Conservation (phyloP, 2,329 filamentous ascomycete species). For the Hymenotorrendiella dingleyae region DNA sequence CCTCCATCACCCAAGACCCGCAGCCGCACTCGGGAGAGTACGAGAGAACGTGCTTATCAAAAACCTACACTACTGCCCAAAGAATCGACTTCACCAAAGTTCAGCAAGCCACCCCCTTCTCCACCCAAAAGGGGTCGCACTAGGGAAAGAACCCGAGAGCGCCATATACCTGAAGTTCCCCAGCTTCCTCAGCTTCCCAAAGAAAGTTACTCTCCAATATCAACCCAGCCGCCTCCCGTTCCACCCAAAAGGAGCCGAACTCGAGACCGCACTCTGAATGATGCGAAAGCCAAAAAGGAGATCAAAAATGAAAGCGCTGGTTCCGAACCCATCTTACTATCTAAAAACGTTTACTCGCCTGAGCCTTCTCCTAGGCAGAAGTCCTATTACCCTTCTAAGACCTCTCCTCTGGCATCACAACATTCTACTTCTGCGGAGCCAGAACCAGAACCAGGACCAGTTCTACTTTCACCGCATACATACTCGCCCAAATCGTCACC, state of each 20-base stretch:
- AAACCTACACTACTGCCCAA: background rate
- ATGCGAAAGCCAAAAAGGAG: background rate
- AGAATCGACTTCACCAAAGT: background rate
- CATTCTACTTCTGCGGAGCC: no score
- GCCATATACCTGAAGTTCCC: background rate
- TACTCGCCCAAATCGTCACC: slow-evolving; percentile 2
- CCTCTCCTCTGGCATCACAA: no score
- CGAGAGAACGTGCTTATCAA: background rate
- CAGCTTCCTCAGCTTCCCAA: no score
- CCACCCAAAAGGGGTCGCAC: background rate
- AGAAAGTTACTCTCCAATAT: no score
- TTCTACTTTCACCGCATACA: background rate
- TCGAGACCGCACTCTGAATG: background rate
- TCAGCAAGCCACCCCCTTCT: background rate
- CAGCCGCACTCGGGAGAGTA: slow-evolving; percentile 1
- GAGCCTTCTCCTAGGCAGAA: background rate
- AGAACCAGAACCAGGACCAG: background rate
- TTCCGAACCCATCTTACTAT: background rate
- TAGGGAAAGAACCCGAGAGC: background rate
- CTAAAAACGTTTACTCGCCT: background rate
- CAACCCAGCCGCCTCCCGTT: background rate
- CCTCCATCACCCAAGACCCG: background rate
- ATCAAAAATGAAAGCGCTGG: background rate
- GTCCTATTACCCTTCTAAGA: no score
- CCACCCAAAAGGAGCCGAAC: background rate